Evolutionary conservation across 192 early-diverging fungal genomes (phyloP), one percentile per base, ranked within the genome.

Genomic region (Coemansia sp.): DNA sequence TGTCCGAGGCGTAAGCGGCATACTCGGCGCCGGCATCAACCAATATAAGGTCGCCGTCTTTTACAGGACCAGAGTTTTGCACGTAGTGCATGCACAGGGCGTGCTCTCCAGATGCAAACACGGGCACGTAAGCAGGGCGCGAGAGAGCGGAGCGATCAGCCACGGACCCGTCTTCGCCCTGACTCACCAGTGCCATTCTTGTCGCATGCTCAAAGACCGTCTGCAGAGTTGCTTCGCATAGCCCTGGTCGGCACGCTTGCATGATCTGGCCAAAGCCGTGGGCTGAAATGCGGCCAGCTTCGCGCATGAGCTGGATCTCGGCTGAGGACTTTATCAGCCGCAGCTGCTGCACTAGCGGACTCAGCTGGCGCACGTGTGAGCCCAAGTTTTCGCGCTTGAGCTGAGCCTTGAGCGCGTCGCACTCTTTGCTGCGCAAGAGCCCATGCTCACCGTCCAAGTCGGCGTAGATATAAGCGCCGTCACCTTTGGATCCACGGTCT

Each of bases 81-180:
- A 98, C 95, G 83, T 99, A 99, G 71, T 99, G 97, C 87, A 99
- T 86, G 15, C 89, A 90, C 64, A 97, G 71, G 8, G 95, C 95
- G 68, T 97, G 97, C 45, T 84, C 80, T 35, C 96, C 97, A 9
- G 92, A 88, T 0, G 96, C 97, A 20, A 99, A 94, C 4, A 99
- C 97, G 2, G 97, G 97, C 20, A 99, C 94, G 76, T 99, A 99
- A 15, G 94, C 92, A 25, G 95, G 76, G 37, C 87, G 70, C 15
- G 58, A 63, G 15, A 76, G 67, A 10, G 67, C 56, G 2, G 74
- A 70, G 11, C 64, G 70, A 46, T 76, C 66, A 11, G 43, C 67
- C 9, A 47, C 59, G 20, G 20, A 63, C 41, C 84, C 36, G 82
- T 84, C 1, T 87, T 88, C 4, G 89, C 90, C 25, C 84, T 70